Base-by-base conservation (phyloP, 1,139 yeast genomes). In the Pichia cactophila region DNA sequence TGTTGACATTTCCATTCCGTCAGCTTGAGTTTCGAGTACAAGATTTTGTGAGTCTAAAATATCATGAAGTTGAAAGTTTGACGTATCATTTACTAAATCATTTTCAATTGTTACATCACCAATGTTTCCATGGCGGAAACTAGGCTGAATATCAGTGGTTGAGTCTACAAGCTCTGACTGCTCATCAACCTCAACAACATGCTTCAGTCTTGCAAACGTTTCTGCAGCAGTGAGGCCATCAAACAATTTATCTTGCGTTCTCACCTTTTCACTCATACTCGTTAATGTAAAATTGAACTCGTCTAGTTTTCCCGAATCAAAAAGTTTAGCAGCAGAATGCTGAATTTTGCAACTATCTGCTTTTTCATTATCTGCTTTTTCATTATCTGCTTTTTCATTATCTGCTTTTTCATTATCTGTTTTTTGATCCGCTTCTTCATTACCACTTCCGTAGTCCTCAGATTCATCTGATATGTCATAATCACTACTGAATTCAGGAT, bases 11-110 rank as follows among this genome's bases (percentile, higher is more conserved):
- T 12, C 33, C 6, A 40, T 10, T 26, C 16, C 42, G 16, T 51
- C 65, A 11, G 40, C 58, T 46, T 62, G 65, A 3, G 65, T 62
- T 44, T 56, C 64, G 28, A 61, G 63, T 7, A 61, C 47, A 41
- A 61, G 54, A 43, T 60, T 60, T 45, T 63, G 67, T 26, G 64
- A 59, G 44, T 58, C 62, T 9, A 63, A 45, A 6, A 61, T 43
- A 26, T 48, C 48, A 40, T 51, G 29, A 31, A 53, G 10, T 8
- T 40, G 41, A 2, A 44, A 14, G n/a, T 37, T 33, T 20, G 20
- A 26, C 28, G n/a, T 39, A 10, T 40, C 26, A 7, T 12, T 11
- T 5, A 28, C 4, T 12, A n/a, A n/a, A 6, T 40, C 26, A 4
- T 33, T 20, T 14, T 29, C 26, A 10, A 37, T 37, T 12, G 26